Evolutionary conservation across 768 basidiomycete species (phyloP).

Genomic region (Boletus huronensis): DNA sequence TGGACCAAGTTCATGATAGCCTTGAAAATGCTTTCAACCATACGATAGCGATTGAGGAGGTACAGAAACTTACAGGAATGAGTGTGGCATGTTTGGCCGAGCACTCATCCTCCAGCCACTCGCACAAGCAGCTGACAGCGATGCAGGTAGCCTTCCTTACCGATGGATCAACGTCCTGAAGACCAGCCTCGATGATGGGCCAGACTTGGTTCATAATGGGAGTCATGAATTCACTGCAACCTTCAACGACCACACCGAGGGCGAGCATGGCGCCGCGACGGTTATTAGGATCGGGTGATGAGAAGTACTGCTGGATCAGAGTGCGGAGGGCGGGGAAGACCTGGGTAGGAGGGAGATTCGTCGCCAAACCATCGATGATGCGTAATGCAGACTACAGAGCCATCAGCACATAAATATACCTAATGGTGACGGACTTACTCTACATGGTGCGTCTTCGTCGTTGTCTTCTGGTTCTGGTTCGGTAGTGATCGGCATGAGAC

Average conservation of each 20-base stretch:
- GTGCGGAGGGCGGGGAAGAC: conserved; percentile 90
- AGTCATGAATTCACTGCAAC: conserved; percentile 97
- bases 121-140: conserved; percentile 92
- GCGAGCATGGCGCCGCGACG: conserved; percentile 94
- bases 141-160: conserved; percentile 97
- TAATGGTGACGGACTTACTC: conserved; percentile 49
- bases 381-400: conserved; percentile 78
- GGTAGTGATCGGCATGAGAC: conserved; percentile 89
- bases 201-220: conserved; percentile 89
- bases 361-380: conserved; percentile 88
- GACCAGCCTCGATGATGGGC: conserved; percentile 89
- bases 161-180: conserved; percentile 75
- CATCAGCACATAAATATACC: conserved; percentile 6
- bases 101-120: conserved; percentile 95
- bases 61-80: conserved; percentile 62
- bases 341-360: conserved; percentile 88
- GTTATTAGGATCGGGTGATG: conserved; percentile 68
- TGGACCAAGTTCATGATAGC: conserved; percentile 89
- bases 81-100: conserved; percentile 76
- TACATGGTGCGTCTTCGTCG: conserved; percentile 90
- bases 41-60: not conserved
- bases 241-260: conserved; percentile 93
- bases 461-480: conserved; percentile 91
- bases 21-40: conserved; percentile 35
- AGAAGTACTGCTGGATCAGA: conserved; percentile 83